Percentiles rank a stretch among this genome's conserved stretches.
These are phyloP conservation scores for Phytophthora macrochlamydospora DNA, from an alignment of 352 stramenopile species.

Conservation along the genomic window DNA sequence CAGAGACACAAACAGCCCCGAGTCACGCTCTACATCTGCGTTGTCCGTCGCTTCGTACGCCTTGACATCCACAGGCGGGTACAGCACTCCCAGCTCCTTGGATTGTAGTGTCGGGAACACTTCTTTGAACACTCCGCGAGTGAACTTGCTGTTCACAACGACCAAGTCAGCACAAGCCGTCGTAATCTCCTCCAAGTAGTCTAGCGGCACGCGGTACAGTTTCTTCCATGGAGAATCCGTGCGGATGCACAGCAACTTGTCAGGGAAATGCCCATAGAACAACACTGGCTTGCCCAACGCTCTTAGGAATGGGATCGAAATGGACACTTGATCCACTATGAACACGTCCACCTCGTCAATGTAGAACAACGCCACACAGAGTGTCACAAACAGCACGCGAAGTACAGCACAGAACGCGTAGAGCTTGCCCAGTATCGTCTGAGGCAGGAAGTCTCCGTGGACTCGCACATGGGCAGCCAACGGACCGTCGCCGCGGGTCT, in stretches of 20 bases:
- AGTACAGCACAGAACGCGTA: constrained; percentile 94
- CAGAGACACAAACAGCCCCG: constrained; percentile 92
- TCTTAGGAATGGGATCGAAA: constrained; percentile 79
- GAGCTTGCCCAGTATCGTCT: constrained; percentile 83
- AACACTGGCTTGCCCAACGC: constrained; percentile 86
- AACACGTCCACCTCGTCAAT: constrained; percentile 69
- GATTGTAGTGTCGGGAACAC: constrained; percentile 83
- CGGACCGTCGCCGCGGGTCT: constrained; percentile 83
- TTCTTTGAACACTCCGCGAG: constrained; percentile 86
- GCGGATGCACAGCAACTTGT: constrained; percentile 93
- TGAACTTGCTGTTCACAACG: constrained; percentile 98
- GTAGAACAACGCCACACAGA: constrained; percentile 50
- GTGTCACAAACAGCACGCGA: constrained; percentile 94
- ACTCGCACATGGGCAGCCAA: constrained; percentile 87
- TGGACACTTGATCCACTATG: constrained; percentile 84
- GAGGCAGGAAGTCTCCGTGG: constrained; percentile 94
- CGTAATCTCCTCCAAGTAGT: constrained; percentile 94
- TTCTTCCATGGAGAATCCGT: constrained; percentile 72
- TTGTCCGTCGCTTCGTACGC: constrained; percentile 54
- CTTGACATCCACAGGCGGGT: constrained; percentile 93
- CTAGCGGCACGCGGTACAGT: constrained; percentile 92
- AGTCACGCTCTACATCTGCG: constrained; percentile 36
- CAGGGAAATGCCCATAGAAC: constrained; percentile 99
- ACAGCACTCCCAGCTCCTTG: constrained; percentile 89
- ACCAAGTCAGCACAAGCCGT: constrained; percentile 93